phyloP scores from a whole-genome alignment of 345 rosid genomes.

The Kandelia obovata region DNA sequence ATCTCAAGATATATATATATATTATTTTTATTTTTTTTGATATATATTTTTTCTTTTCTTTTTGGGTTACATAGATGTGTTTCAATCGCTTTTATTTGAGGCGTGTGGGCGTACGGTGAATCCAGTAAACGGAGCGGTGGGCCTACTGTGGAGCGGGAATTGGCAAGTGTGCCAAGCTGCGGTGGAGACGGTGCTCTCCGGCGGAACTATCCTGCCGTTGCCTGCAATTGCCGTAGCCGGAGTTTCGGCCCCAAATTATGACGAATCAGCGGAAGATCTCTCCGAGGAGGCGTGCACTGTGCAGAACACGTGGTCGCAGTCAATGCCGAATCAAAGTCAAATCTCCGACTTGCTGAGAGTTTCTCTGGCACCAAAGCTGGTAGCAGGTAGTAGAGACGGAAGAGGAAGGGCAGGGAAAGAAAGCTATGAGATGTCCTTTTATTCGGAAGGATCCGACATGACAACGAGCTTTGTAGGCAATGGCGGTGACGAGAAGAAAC shows the following conservation, averaged over 20 bases:
- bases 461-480: slow-evolving; percentile 33
- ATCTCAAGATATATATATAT: not conserved
- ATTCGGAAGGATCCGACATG: slow-evolving; percentile 31
- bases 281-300: slow-evolving; percentile 8
- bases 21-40: not conserved
- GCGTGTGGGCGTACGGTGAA: slow-evolving; percentile 66
- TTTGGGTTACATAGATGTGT: slow-evolving; percentile 33
- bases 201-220: slow-evolving; percentile 39
- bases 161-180: slow-evolving; percentile 58
- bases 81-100: slow-evolving; percentile 54
- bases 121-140: slow-evolving; percentile 61
- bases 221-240: slow-evolving; percentile 21
- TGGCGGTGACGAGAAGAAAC: slow-evolving; percentile 37
- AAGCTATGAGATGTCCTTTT: slow-evolving; percentile 31
- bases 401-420: slow-evolving; percentile 20
- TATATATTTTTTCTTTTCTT: not conserved
- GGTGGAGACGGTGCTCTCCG: slow-evolving; percentile 45
- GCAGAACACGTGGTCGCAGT: slow-evolving; percentile 15
- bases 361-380: slow-evolving; percentile 19
- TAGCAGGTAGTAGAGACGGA: slow-evolving; percentile 18
- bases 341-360: slow-evolving; percentile 26
- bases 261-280: slow-evolving; percentile 32
- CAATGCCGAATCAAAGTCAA: slow-evolving; percentile 33
- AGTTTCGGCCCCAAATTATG: slow-evolving; percentile 15
- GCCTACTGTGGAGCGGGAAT: slow-evolving; percentile 52